Evolutionary conservation across 306 rosid species (phyloP), one percentile per base, ranked within the genome.

Genomic region (Trichosanthes truncata): DNA sequence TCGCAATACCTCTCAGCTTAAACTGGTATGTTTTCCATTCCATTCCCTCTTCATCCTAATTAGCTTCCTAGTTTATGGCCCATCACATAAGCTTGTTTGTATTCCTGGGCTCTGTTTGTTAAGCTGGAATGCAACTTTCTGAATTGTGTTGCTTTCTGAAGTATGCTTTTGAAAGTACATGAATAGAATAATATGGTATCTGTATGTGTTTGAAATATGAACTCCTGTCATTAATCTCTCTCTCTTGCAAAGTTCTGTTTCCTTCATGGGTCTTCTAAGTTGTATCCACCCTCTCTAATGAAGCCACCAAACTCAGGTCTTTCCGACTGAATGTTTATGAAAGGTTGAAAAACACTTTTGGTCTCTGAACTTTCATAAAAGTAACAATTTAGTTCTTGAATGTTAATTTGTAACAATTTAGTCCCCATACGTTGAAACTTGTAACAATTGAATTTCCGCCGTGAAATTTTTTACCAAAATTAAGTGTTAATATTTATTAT

Each of bases 1-100:
- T 87, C 93, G 3, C 49, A 79, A 12, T 84, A 85, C 86, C 82
- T 95, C 80, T 80, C 90, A 25, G 79, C 76, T 43, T 90, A 85
- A 81, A 61, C 78, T 20, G 63, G 63, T 18, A 15, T 33, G 23
- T 0, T 31, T 74, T 46, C 41, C 41, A 29, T 48, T 46, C 25
- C 26, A 14, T 26, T 26, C 17, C 45, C 43, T 43, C n/a, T 29
- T 25, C 4, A 9, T 49, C 59, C 23, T 14, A 45, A 3, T 46
- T 48, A 29, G 57, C 77, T 73, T 29, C 33, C 77, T 72, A 45
- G 40, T 71, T 71, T 5, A 21, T 69, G 53, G n/a, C 20, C 9
- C 49, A 67, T 68, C 11, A 41, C 35, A 41, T 13, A 71, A 71
- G 11, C 36, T 40, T 72, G 57, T 25, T 45, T 72, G 77, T 21